phyloP scores from a whole-genome alignment of 208 protist genomes.

The Trypanosoma lewisi region DNA sequence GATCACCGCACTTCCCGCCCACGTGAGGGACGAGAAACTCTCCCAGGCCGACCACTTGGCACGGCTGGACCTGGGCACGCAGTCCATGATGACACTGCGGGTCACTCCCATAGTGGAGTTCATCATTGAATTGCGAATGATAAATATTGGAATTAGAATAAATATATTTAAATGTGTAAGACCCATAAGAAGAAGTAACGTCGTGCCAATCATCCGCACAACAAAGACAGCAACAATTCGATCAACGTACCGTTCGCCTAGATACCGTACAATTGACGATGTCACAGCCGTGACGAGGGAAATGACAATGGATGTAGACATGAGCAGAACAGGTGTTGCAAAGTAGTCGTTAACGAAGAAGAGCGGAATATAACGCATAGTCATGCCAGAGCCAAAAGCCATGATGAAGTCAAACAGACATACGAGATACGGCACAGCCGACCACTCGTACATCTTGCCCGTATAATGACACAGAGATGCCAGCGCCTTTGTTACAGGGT shows the following conservation, averaged over 20 bases:
- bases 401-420: constrained; percentile 45
- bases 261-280: constrained; percentile 7
- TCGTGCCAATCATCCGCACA: constrained; percentile 37
- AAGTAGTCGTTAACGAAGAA: constrained; percentile 33
- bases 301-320: constrained; percentile 34
- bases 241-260: constrained; percentile 26
- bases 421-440: constrained; percentile 45
- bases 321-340: constrained; percentile 29
- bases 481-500: background rate
- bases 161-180: constrained; percentile 1
- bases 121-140: constrained; percentile 60
- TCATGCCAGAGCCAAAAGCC: constrained; percentile 54
- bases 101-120: constrained; percentile 60
- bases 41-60: constrained; percentile 71
- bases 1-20: constrained; percentile 60
- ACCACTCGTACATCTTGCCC: constrained; percentile 9
- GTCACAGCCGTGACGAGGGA: constrained; percentile 29
- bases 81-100: constrained; percentile 74
- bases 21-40: constrained; percentile 59
- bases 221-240: constrained; percentile 34
- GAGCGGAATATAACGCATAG: constrained; percentile 42
- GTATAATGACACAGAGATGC: background rate
- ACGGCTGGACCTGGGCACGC: constrained; percentile 32
- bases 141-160: constrained; percentile 37
- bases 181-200: constrained; percentile 26